Evolutionary conservation across 2,329 filamentous ascomycete species (phyloP).

Genomic region (Aspergillus neotritici): DNA sequence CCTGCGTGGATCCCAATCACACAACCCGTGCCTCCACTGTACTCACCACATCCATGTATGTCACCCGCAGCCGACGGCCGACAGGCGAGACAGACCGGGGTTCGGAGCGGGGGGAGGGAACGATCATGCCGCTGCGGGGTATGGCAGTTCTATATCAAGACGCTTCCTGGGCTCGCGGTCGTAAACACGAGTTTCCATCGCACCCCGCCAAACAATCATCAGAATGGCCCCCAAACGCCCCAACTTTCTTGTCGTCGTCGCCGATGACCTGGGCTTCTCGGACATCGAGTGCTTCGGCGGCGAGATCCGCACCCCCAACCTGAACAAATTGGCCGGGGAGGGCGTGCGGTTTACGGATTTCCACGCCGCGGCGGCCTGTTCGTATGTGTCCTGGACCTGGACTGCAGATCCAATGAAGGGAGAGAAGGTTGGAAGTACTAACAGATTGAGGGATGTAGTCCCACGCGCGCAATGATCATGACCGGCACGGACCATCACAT

Average conservation of each 20-base stretch:
- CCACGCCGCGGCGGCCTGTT: constrained; percentile 60
- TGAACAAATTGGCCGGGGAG: constrained; percentile 49
- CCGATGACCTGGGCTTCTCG: constrained; percentile 57
- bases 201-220: not conserved
- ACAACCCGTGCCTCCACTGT: not conserved
- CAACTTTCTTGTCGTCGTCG: constrained; percentile 56
- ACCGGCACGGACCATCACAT: constrained; percentile 57
- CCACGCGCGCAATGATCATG: constrained; percentile 61
- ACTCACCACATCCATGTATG: not conserved
- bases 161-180: not conserved
- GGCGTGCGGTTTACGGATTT: constrained; percentile 60
- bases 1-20: not conserved
- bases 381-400: constrained; percentile 23
- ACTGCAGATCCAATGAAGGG: not conserved
- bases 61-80: constrained; percentile 13
- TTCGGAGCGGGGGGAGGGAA: too few species aligned
- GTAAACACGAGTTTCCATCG: not conserved
- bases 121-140: too few species aligned
- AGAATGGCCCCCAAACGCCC: constrained; percentile 42
- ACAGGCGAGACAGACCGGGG: constrained; percentile 5
- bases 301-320: constrained; percentile 56
- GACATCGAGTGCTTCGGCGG: constrained; percentile 56
- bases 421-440: not conserved
- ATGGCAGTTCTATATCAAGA: not conserved
- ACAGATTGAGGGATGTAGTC: constrained; percentile 28